Percentiles rank a stretch among this genome's conserved stretches.
phyloP scores from a whole-genome alignment of 768 basidiomycete genomes.

The Tylopilus sp. region DNA sequence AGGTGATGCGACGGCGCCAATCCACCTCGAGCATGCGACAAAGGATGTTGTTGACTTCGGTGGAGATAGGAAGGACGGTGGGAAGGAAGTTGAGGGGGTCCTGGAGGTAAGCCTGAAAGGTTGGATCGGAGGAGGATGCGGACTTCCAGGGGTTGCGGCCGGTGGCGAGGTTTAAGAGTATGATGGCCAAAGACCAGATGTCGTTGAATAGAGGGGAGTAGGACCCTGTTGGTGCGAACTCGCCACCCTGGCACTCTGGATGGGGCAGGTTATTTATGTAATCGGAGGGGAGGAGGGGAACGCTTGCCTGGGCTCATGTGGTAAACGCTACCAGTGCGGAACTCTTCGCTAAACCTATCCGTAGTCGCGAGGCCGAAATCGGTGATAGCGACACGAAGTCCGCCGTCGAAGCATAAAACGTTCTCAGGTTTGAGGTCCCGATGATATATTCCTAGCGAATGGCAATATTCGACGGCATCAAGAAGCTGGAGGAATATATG shows the following conservation, averaged over 20 bases:
- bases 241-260: constrained; percentile 82
- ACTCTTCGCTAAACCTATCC: constrained; percentile 80
- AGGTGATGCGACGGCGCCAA: constrained; percentile 50
- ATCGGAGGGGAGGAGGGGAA: constrained; percentile 5
- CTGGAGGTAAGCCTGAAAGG: constrained; percentile 83
- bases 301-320: constrained; percentile 91
- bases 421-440: constrained; percentile 98
- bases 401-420: constrained; percentile 80
- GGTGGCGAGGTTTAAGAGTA: constrained; percentile 92
- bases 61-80: constrained; percentile 77
- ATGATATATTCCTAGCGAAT: constrained; percentile 89
- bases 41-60: constrained; percentile 68
- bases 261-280: constrained; percentile 20
- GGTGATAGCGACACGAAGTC: constrained; percentile 77
- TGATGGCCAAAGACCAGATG: constrained; percentile 95
- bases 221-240: constrained; percentile 54
- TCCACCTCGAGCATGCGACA: constrained; percentile 71
- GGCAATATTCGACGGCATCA: constrained; percentile 91
- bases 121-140: constrained; percentile 77
- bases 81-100: constrained; percentile 80
- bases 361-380: constrained; percentile 96
- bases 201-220: constrained; percentile 92
- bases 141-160: constrained; percentile 97
- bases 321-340: constrained; percentile 95
- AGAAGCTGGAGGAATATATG: constrained; percentile 90